These are phyloP conservation scores for Paecilomyces dactylethromorphus DNA, from an alignment of 2,329 filamentous ascomycete species.

Conservation along the genomic window DNA sequence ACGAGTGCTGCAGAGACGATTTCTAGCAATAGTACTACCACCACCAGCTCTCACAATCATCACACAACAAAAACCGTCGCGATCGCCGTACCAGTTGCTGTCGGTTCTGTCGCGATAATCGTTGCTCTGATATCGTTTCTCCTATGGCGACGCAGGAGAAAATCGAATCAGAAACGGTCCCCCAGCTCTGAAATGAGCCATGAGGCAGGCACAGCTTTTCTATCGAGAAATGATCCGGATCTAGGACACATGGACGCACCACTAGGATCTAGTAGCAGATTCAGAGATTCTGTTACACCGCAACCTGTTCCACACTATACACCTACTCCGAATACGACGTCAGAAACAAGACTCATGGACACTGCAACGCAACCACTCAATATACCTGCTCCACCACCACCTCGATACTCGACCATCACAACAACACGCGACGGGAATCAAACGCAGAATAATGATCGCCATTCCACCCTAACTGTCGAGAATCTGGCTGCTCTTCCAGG, in stretches of 20 bases:
- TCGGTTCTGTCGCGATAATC: conserved; percentile 7
- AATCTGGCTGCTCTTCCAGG: conserved; percentile 6
- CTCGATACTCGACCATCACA: not conserved
- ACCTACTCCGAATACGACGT: not conserved
- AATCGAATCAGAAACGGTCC: not conserved
- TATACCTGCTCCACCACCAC: not conserved
- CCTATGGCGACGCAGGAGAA: not conserved
- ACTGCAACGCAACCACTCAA: not conserved
- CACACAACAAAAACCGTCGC: not conserved
- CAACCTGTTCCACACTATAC: not conserved
- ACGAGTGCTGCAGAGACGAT: not conserved
- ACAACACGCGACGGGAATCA: not conserved
- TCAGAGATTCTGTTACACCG: not conserved
- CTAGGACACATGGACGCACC: not conserved
- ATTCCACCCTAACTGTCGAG: not conserved
- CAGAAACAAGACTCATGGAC: not conserved
- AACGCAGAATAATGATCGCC: not conserved
- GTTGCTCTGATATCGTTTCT: conserved; percentile 19
- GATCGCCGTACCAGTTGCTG: not conserved
- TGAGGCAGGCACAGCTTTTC: not conserved
- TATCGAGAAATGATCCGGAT: not conserved
- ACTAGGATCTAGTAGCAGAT: not conserved
- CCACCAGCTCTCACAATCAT: not conserved
- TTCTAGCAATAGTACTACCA: not conserved
- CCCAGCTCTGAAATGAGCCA: not conserved